Conservation (phyloP, 148 eudicot species). For the Vaccinium corymbosum region DNA sequence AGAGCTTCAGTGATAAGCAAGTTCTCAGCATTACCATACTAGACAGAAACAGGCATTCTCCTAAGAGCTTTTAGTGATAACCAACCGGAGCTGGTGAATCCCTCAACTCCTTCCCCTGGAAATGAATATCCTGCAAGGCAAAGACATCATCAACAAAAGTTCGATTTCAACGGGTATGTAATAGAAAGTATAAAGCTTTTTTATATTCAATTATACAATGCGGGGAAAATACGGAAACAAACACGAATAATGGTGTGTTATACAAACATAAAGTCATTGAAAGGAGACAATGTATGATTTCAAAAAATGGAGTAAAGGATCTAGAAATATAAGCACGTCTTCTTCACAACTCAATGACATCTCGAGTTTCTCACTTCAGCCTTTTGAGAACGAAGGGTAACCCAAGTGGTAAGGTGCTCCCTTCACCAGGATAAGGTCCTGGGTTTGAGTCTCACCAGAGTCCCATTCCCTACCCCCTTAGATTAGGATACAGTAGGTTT, state of each 20-base stretch:
- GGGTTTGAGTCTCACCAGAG: too few relatives aligned
- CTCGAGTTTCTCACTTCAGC: too few relatives aligned
- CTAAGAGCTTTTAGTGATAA: constrained; percentile 41
- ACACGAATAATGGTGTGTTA: background rate
- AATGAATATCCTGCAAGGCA: constrained; percentile 67
- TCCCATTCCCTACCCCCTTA: too few relatives aligned
- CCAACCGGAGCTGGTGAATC: constrained; percentile 81
- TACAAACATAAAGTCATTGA: background rate
- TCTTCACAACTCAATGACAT: too few relatives aligned
- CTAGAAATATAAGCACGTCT: too few relatives aligned
- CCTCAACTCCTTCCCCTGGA: constrained; percentile 62
- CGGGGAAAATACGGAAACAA: background rate
- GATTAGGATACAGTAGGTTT: too few relatives aligned
- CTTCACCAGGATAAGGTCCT: too few relatives aligned
- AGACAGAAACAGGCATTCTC: background rate
- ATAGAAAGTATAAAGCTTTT: background rate
- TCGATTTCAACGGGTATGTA: background rate
- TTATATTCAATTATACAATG: background rate
- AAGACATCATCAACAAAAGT: background rate
- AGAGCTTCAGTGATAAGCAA: constrained; percentile 40
- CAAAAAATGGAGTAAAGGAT: too few relatives aligned
- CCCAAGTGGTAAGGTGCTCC: too few relatives aligned
- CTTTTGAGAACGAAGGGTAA: too few relatives aligned
- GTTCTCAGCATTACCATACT: background rate
- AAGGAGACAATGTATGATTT: too few relatives aligned